Base-by-base conservation (phyloP, 2,329 filamentous ascomycete genomes). In the Monilinia fructicola region DNA sequence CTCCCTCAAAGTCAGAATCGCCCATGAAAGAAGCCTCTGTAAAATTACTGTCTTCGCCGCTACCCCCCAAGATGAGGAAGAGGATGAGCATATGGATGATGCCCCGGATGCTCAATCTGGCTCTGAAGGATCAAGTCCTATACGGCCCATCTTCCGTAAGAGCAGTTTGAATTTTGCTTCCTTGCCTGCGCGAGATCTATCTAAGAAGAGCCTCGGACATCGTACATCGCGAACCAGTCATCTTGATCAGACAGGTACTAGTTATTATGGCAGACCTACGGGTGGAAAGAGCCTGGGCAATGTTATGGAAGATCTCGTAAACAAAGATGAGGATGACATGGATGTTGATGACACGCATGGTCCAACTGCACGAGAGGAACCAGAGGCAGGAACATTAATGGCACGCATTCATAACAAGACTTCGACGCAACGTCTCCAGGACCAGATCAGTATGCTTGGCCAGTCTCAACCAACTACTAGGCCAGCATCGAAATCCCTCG, bases 91-190 rank as follows among this genome's bases (percentile, higher is more conserved):
- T 40, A 72, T 77, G 56, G 83, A 85, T 50, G 85, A 85, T 68
- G 78, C 79, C 38, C 65, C 60, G 31, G 59, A 84, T 69, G 78
- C 79, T 28, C 81, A 82, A 68, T 90, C 88, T 3, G 84, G 85
- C 21, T 91, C 89, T 2, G 89, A 91, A 58, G 83, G 81, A 0
- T 92, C 90, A 0, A 93, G 90, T 72, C 91, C 91, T 0, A 87
- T 90, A 59, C 85, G 91, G 71, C 90, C 90, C 2, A 82, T 91
- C 40, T 72, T 96, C 71, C 89, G 94, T 68, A 98, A 98, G 82
- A 97, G 93, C 78, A 98, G 94, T 76, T 84, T 99, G 68, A 96
- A 91, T 67, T 98, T 99, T 79, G 92, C 95, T 48, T 92, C 95
- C 23, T 82, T 99, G 16, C 95, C 95, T 40, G 93, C 94, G 3